Base-by-base conservation (phyloP, 2,329 filamentous ascomycete species). In the Aspergillus aculeatus region DNA sequence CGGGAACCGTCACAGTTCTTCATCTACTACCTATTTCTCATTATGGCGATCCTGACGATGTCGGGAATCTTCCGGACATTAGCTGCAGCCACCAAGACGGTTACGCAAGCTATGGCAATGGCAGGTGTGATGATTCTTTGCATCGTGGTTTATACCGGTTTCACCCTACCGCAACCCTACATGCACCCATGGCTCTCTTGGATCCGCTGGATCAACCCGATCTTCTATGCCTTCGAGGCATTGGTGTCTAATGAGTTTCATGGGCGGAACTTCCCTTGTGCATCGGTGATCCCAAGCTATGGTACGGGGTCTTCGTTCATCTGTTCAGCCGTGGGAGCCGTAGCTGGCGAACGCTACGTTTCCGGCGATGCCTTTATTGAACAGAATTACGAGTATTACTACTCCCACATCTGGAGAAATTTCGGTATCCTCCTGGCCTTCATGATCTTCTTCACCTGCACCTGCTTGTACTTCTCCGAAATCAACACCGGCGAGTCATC, bases 391-490 rank as follows among this genome's bases (percentile, higher is more conserved):
- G 64, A 75, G 1, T 92, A 91, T 73, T 75, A 77, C 52, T 78
- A 81, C 62, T 71, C 70, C 2, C 78, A 92, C 75, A 80, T 84
- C 50, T 92, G 89, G 89, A 68, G 77, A 5, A 90, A 92, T 72
- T 81, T 89, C 53, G 89, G 88, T 21, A 88, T 91, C 56, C 75
- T 92, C 50, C 75, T 89, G 50, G 88, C 76, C 1, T 88, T 90
- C 68, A 80, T 83, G 60, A 2, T 86, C 21, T 82, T 86, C 65
- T 87, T 89, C 74, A 78, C 86, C 23, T 21, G 73, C n/a, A 79
- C 80, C 3, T 90, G 91, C 75, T 82, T 92, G 23, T n/a, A 66
- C 3, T 69, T 69, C 14, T 69, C 66, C 3, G 73, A 75, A 47
- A 50, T 72, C 64, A 64, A 86, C 23, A 81, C 84, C 1, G 83